phyloP scores from a whole-genome alignment of 805 yeast genomes.

The Komagataella populi region DNA sequence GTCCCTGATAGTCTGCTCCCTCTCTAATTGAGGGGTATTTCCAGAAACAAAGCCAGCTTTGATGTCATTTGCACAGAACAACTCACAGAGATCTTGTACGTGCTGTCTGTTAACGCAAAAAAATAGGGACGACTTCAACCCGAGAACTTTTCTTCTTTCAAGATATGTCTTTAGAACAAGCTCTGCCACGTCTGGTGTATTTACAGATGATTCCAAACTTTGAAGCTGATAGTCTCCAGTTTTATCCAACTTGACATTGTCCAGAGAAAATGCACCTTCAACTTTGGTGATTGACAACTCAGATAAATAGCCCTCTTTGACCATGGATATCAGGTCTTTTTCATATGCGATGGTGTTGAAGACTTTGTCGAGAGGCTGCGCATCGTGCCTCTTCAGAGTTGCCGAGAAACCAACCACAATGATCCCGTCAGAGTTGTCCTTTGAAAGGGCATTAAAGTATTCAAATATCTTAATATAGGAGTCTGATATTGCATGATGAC shows the following conservation, averaged over 20 bases:
- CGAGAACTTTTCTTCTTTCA: constrained; percentile 23
- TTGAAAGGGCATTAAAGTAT: constrained; percentile 36
- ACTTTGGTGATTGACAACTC: constrained; percentile 56
- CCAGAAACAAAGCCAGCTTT: constrained; percentile 65
- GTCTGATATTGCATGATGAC: constrained; percentile 77
- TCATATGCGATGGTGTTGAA: constrained; percentile 70
- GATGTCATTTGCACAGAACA: constrained; percentile 46
- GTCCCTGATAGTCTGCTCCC: constrained; percentile 38
- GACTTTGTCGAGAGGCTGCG: constrained; percentile 35
- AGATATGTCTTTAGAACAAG: constrained; percentile 40
- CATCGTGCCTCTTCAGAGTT: constrained; percentile 71
- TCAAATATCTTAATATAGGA: constrained; percentile 46
- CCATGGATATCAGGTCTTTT: constrained; percentile 50
- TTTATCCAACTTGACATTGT: constrained; percentile 11
- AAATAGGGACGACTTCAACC: constrained; percentile 49
- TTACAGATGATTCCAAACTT: constrained; percentile 39
- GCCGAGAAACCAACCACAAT: constrained; percentile 81
- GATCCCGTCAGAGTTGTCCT: constrained; percentile 20
- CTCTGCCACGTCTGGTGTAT: constrained; percentile 37
- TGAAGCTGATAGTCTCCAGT: constrained; percentile 41
- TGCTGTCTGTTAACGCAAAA: constrained; percentile 72
- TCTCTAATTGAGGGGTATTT: constrained; percentile 34
- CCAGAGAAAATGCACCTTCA: constrained; percentile 20
- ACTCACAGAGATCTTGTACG: constrained; percentile 34
- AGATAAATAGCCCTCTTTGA: constrained; percentile 53